Evolutionary conservation across 495 filamentous ascomycete species (phyloP).

Genomic region (Xylaria grammica): DNA sequence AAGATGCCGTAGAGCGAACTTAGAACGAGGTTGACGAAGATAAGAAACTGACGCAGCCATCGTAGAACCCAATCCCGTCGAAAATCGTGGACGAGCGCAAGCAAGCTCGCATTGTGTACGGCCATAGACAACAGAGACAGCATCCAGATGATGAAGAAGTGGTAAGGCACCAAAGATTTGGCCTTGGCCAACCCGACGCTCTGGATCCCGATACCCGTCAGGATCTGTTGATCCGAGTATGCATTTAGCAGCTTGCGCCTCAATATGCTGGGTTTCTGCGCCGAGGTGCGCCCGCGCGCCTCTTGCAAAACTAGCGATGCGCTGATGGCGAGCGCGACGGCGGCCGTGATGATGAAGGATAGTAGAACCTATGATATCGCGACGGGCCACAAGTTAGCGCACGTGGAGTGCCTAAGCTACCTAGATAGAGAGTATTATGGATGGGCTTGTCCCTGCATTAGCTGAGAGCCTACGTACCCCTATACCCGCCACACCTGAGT

Average conservation of each 20-base stretch:
- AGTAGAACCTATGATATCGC: slow-evolving; percentile 53
- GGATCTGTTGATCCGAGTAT: slow-evolving; percentile 66
- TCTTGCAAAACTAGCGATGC: slow-evolving; percentile 55
- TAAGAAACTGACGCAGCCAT: slow-evolving; percentile 63
- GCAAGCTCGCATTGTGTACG: slow-evolving; percentile 60
- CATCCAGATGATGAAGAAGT: slow-evolving; percentile 69
- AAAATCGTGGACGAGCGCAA: slow-evolving; percentile 64
- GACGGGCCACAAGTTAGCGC: slow-evolving; percentile 11
- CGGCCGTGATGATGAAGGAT: slow-evolving; percentile 63
- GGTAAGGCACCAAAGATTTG: slow-evolving; percentile 58
- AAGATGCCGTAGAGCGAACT: slow-evolving; percentile 55
- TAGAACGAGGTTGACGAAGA: slow-evolving; percentile 62
- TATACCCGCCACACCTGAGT: slow-evolving; percentile 62
- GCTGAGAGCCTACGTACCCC: slow-evolving; percentile 50
- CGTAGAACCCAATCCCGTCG: slow-evolving; percentile 65
- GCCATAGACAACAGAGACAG: slow-evolving; percentile 62
- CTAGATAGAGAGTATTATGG: too few relatives aligned
- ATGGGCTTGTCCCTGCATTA: slow-evolving; percentile 13
- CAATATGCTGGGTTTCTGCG: slow-evolving; percentile 45
- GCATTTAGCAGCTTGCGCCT: slow-evolving; percentile 61
- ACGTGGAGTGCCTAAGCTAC: neutral
- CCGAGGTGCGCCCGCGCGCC: slow-evolving; percentile 33
- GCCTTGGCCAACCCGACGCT: slow-evolving; percentile 57
- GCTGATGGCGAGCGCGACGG: slow-evolving; percentile 47
- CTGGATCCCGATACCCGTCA: slow-evolving; percentile 64